Evolutionary conservation across 2,329 filamentous ascomycete genomes (phyloP), one percentile per base, ranked within the genome.

Genomic region (Pseudogymnoascus sp.): DNA sequence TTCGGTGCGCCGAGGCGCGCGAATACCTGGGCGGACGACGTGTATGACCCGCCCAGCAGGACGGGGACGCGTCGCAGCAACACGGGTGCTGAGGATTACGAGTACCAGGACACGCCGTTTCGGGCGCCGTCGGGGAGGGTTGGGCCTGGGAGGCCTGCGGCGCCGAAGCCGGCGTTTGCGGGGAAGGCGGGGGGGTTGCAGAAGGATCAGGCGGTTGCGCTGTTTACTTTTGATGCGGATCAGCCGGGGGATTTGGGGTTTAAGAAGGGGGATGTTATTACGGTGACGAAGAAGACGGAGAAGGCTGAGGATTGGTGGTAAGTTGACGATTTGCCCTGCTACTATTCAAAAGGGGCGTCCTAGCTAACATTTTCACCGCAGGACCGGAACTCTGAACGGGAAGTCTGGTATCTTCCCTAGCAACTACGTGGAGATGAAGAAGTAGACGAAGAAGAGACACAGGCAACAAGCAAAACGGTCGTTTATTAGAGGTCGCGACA

Each of bases 191-290:
- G 79, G 0, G 66, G 79, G 65, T 72, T 87, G 65, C 83, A 82
- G 73, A 82, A 83, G 69, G 92, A 97, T 69, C 91, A 97, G 76
- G 95, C 92, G 0, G 82, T 97, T 19, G 95, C 95, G 2, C 81
- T 97, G 66, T 97, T 90, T 76, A 96, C 90, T 1, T 99, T 99
- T 73, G 93, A 97, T 67, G 88, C 92, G 0, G 93, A 96, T 71
- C 93, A 97, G 75, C 87, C 91, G 0, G 93, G 93, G 4, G 93
- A 99, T 74, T 75, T 97, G 64, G 91, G 88, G 0, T 99, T 99
- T 78, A 96, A 96, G 79, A 99, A 99, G 81, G 95, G 95, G 19
- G 95, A 99, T 31, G 77, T 97, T 64, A 97, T 99, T 68, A 97
- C 92, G 0, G 92, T 99, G 64, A 75, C 96, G 64, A 97, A 99